A percentile compares a stretch with the other conserved stretches of the same genome.
Evolutionary conservation across 192 early-diverging fungal species (phyloP).

Genomic region (Gorgonomyces haynaldii): DNA sequence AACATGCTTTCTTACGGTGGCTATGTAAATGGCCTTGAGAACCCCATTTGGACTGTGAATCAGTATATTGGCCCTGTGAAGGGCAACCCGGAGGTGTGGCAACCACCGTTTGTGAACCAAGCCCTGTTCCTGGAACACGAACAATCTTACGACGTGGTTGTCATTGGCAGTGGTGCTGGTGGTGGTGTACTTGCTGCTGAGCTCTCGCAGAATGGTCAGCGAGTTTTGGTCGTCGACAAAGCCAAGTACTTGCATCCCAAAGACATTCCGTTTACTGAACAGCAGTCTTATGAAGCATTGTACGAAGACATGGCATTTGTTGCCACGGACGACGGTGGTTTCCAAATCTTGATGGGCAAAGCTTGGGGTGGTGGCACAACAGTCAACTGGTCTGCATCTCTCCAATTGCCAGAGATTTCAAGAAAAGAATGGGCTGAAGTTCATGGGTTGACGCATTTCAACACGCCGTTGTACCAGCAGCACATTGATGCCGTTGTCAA

Average conservation of each 20-base stretch:
- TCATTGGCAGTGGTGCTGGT: conserved; percentile 60
- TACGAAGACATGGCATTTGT: conserved; percentile 46
- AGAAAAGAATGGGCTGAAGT: conserved; percentile 62
- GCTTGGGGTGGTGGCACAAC: conserved; percentile 69
- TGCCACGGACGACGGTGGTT: conserved; percentile 34
- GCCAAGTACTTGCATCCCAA: conserved; percentile 42
- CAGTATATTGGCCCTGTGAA: conserved; percentile 53
- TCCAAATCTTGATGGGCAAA: conserved; percentile 46
- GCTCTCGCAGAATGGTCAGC: conserved; percentile 51
- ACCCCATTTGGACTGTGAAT: conserved; percentile 27
- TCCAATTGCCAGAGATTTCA: conserved; percentile 45
- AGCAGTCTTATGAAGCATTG: conserved; percentile 32
- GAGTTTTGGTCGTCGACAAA: conserved; percentile 65
- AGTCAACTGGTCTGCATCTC: conserved; percentile 53
- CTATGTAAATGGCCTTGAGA: not conserved
- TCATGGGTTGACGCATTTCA: conserved; percentile 49
- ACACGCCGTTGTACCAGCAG: conserved; percentile 32
- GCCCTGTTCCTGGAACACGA: not conserved
- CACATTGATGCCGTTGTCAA: conserved; percentile 43
- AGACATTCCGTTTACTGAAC: conserved; percentile 41
- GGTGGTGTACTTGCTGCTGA: conserved; percentile 55
- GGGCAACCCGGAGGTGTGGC: conserved; percentile 22
- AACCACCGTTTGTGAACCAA: conserved; percentile 5
- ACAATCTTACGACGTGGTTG: conserved; percentile 45
- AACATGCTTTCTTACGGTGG: conserved; percentile 12